Base-by-base conservation (phyloP, 495 filamentous ascomycete species). In the Aspergillus coremiiformis region DNA sequence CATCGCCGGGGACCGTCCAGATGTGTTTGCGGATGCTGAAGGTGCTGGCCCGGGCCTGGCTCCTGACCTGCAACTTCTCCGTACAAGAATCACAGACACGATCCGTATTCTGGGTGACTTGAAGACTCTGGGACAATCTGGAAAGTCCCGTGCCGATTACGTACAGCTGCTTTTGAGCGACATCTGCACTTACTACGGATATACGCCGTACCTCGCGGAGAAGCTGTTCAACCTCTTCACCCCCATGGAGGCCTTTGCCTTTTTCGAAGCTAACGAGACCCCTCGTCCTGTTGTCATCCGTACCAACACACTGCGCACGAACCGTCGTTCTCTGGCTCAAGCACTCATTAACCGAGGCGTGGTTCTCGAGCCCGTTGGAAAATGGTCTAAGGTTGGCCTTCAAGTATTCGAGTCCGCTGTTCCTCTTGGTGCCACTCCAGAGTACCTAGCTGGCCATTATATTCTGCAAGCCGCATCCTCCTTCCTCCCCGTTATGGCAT, bases 261-360 rank as follows among this genome's bases (percentile, higher is more conserved):
- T 98, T 70, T 98, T 98, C 71, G 93, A 98, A 68, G 91, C 91
- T 39, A 98, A 98, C 79, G 93, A 98, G 70, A 89, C 86, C 20
- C 78, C 86, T 17, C 84, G 92, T 43, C 92, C 92, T 1, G 81
- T 96, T 41, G 86, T 91, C 54, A 80, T 87, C 53, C 87, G 93
- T 69, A 96, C 93, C 44, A 98, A 98, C 66, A 97, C 93, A 6
- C 79, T 98, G 39, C 85, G 88, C 49, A 96, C 94, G 9, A 89
- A 92, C 67, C 84, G 93, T 52, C 80, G 93, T 57, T 89, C 94
- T 39, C 82, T 98, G 20, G 93, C 93, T 23, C 91, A 96, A 66
- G 81, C 90, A 2, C 79, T 98, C 33, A 98, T 98, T 76, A 96
- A 96, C 73, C 89, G 93, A 45, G 93, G 93, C 52, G 93, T 97